A percentile compares a stretch with the other conserved stretches of the same genome.
Conservation (phyloP, 495 filamentous ascomycete genomes). For the Lophiostoma macrostomum region DNA sequence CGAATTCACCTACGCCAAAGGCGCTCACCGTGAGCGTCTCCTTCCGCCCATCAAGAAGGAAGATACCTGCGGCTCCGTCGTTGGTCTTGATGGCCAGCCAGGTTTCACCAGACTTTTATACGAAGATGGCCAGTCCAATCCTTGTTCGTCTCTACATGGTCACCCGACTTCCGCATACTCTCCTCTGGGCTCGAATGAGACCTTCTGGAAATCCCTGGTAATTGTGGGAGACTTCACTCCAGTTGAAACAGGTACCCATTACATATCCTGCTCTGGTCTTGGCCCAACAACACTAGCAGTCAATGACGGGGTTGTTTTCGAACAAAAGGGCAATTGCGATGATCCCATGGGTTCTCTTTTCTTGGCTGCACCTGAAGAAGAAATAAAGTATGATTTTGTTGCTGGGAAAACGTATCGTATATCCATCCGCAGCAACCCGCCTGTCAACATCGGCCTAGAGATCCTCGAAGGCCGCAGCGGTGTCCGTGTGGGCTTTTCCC, state of each 20-base stretch:
- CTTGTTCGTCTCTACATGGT: not conserved
- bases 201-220: not conserved
- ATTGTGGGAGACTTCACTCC: conserved; percentile 8
- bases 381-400: conserved; percentile 14
- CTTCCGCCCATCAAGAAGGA: no score
- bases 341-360: conserved; percentile 21
- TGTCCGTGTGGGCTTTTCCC: conserved; percentile 24
- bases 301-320: conserved; percentile 17
- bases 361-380: conserved; percentile 10
- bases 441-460: not conserved
- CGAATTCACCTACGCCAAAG: conserved; percentile 18
- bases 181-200: no score
- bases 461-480: conserved; percentile 13
- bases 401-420: conserved; percentile 14
- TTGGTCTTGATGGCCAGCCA: not conserved
- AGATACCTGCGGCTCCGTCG: not conserved
- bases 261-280: conserved; percentile 15
- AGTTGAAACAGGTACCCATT: conserved; percentile 15
- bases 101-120: no score
- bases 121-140: no score
- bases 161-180: conserved; percentile 6
- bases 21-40: not conserved
- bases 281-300: conserved; percentile 14
- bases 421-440: conserved; percentile 3
- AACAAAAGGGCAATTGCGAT: conserved; percentile 4